Base-by-base conservation (phyloP, 2,329 filamentous ascomycete species). In the Diaporthe ilicicola region DNA sequence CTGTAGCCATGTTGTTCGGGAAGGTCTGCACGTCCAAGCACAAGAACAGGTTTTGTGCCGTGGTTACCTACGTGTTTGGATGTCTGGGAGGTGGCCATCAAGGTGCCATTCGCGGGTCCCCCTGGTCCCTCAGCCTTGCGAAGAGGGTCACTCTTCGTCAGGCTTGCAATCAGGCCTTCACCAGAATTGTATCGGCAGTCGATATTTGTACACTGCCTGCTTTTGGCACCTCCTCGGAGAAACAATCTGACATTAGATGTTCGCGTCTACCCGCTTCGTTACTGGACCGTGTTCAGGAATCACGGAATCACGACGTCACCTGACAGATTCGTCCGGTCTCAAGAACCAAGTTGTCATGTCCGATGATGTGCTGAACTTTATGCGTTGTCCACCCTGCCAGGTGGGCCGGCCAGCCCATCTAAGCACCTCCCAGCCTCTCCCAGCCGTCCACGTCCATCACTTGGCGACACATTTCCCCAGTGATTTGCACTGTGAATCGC, bases 331-430 rank as follows among this genome's bases (percentile, higher is more conserved):
- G 27, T 62, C 42, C 59, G 59, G 59, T 37, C 29, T 37, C 9
- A 8, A 27, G 29, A 7, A 19, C n/a, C 44, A 50, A 50, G 8
- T 48, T 50, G 59, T 24, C 55, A 64, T 64, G 59, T 10, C 46
- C 29, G 15, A 37, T 66, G 59, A 59, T 50, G 59, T 27, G 39
- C 19, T 65, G 17, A 48, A 46, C 37, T 44, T 55, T 24, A 70
- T 70, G 50, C 50, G 48, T 32, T 62, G 42, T 62, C 12, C 56
- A n/a, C n/a, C n/a, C n/a, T n/a, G n/a, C n/a, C n/a, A 62, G 39
- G 59, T 62, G 59, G 59, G 44, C 59, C 37, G 44, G 59, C 59
- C 44, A 50, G 29, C 29, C 59, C 44, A 62, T 2, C 19, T 10
- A 15, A 7, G 15, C 29, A 27, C 42, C 29, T 7, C 32, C 44